Percentiles rank a stretch among this genome's conserved stretches.
Conservation (phyloP, 192 early-diverging fungal species). For the Coemansia biformis region DNA sequence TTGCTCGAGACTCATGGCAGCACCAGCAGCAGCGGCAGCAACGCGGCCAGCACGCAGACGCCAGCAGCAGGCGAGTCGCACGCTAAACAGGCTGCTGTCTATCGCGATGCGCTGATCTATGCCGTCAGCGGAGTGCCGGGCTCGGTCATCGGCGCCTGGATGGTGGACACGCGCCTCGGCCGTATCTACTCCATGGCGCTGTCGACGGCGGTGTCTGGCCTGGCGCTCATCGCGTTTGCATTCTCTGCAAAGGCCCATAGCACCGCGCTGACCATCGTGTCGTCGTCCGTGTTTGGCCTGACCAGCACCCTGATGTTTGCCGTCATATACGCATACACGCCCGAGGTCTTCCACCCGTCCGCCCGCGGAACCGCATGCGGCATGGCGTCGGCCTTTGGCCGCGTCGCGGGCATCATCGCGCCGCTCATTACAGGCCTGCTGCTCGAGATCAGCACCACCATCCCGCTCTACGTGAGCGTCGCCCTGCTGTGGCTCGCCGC, state of each 20-base stretch:
- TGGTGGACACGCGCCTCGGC: slow-evolving; percentile 71
- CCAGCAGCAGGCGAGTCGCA: slow-evolving; percentile 7
- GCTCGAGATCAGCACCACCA: slow-evolving; percentile 50
- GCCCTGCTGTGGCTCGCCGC: slow-evolving; percentile 54
- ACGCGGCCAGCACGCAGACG: too few species aligned
- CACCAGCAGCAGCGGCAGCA: neutral
- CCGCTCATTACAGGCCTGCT: slow-evolving; percentile 69
- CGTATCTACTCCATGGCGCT: slow-evolving; percentile 75
- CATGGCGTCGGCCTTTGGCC: slow-evolving; percentile 67
- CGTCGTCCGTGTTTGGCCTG: slow-evolving; percentile 59
- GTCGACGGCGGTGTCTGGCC: slow-evolving; percentile 65
- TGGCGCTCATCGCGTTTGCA: slow-evolving; percentile 66
- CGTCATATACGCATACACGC: slow-evolving; percentile 82
- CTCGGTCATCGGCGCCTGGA: slow-evolving; percentile 60
- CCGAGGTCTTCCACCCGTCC: slow-evolving; percentile 75
- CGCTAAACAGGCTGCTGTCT: slow-evolving; percentile 53
- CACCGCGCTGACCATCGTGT: slow-evolving; percentile 52
- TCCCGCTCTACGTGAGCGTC: slow-evolving; percentile 66
- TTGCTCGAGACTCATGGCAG: slow-evolving; percentile 55
- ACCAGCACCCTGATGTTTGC: slow-evolving; percentile 75
- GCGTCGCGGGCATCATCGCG: slow-evolving; percentile 68
- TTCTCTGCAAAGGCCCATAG: slow-evolving; percentile 48
- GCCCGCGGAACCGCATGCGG: slow-evolving; percentile 76
- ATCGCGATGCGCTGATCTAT: slow-evolving; percentile 70
- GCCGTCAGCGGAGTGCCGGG: slow-evolving; percentile 74